A percentile compares a stretch with the other conserved stretches of the same genome.
phyloP scores from a whole-genome alignment of 345 rosid species.

The Populus ilicifolia region DNA sequence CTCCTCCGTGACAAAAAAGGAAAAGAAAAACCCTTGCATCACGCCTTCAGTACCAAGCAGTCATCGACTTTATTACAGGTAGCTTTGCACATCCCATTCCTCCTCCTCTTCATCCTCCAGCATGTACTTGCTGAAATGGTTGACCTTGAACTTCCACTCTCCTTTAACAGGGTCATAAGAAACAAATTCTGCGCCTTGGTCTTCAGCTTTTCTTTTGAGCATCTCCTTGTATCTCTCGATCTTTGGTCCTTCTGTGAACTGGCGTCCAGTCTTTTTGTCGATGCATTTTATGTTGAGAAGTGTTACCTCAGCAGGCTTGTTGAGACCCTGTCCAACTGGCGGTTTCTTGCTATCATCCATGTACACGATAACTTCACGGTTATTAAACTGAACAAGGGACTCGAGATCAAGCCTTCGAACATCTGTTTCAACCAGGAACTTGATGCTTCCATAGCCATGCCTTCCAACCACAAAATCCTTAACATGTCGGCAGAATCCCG shows the following conservation, averaged over 20 bases:
- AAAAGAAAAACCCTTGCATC: not conserved
- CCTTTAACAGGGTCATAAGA: constrained; percentile 75
- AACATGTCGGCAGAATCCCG: constrained; percentile 69
- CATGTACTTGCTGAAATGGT: constrained; percentile 71
- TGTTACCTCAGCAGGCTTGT: constrained; percentile 92
- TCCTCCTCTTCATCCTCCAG: constrained; percentile 47
- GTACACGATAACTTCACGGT: constrained; percentile 92
- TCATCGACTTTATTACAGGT: constrained; percentile 20
- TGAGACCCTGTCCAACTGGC: constrained; percentile 86
- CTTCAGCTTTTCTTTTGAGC: constrained; percentile 80
- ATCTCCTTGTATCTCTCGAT: constrained; percentile 75
- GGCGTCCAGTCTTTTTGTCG: constrained; percentile 67
- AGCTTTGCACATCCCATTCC: constrained; percentile 11
- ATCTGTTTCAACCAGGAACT: constrained; percentile 83
- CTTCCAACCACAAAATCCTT: constrained; percentile 84
- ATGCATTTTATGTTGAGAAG: constrained; percentile 87
- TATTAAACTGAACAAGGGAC: constrained; percentile 71
- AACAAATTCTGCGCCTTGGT: constrained; percentile 84
- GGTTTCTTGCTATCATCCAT: constrained; percentile 88
- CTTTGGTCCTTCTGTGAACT: constrained; percentile 60
- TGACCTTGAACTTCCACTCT: constrained; percentile 88
- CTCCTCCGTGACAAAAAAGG: not conserved
- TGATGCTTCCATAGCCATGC: constrained; percentile 81
- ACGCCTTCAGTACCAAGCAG: not conserved
- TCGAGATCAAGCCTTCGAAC: constrained; percentile 80